A percentile compares a stretch with the other conserved stretches of the same genome.
These are phyloP conservation scores for Rhizopogon salebrosus DNA, from an alignment of 768 basidiomycete species.

Conservation along the genomic window DNA sequence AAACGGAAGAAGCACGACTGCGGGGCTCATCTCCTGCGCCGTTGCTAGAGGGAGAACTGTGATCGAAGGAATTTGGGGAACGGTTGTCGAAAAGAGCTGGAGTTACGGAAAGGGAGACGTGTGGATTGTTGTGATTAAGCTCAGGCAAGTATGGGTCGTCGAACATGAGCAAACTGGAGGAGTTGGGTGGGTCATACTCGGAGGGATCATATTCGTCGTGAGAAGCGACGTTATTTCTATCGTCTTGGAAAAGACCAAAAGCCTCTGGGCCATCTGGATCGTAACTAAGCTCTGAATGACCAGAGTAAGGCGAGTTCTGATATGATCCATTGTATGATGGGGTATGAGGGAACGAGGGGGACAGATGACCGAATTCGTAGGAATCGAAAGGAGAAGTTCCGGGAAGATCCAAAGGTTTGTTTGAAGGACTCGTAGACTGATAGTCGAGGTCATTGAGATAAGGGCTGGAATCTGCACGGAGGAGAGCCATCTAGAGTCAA, in stretches of 20 bases:
- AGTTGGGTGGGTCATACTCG: constrained; percentile 61
- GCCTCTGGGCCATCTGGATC: constrained; percentile 42
- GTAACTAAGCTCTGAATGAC: constrained; percentile 60
- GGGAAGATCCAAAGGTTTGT: constrained; percentile 21
- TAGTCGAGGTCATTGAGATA: constrained; percentile 22
- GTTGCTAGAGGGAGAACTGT: constrained; percentile 60
- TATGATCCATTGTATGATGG: constrained; percentile 63
- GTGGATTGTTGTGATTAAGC: constrained; percentile 21
- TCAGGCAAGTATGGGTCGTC: constrained; percentile 41
- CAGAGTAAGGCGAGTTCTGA: constrained; percentile 67
- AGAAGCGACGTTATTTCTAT: constrained; percentile 30
- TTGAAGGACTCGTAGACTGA: constrained; percentile 19
- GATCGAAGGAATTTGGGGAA: constrained; percentile 47
- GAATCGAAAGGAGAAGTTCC: constrained; percentile 31
- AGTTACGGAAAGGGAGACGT: constrained; percentile 36
- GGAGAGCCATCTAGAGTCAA: constrained; percentile 19
- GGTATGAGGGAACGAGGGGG: constrained; percentile 41
- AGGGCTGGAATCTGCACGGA: constrained; percentile 16
- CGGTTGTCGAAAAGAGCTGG: constrained; percentile 30
- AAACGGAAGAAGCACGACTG: constrained; percentile 64
- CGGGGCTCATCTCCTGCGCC: constrained; percentile 44
- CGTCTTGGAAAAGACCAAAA: constrained; percentile 47
- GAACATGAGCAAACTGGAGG: constrained; percentile 52
- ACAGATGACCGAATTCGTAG: constrained; percentile 32
- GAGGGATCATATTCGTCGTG: constrained; percentile 63